Evolutionary conservation across 345 rosid genomes (phyloP).

Genomic region (Acer saccharum): DNA sequence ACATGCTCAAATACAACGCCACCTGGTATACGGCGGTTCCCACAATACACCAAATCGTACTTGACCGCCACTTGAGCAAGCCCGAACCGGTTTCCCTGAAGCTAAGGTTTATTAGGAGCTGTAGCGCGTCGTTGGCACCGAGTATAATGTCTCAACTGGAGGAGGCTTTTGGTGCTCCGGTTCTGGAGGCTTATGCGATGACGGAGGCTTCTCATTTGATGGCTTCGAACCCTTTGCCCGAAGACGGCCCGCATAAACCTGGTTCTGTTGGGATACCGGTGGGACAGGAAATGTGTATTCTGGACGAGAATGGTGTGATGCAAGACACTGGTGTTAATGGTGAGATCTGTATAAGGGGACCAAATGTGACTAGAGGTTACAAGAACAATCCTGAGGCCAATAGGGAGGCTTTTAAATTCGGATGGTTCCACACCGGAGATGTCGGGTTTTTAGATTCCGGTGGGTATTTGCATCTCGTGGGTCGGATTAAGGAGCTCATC

Average conservation of each 20-base stretch:
- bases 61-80: conserved; percentile 61
- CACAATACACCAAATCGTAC: conserved; percentile 68
- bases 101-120: conserved; percentile 69
- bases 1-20: conserved; percentile 50
- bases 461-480: conserved; percentile 85
- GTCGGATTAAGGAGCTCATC: conserved; percentile 95
- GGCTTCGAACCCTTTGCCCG: conserved; percentile 69
- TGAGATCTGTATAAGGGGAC: conserved; percentile 80
- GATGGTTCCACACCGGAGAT: conserved; percentile 98
- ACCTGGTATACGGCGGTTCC: conserved; percentile 84
- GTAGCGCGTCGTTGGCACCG: conserved; percentile 79
- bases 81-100: conserved; percentile 55
- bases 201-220: conserved; percentile 73
- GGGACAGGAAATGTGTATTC: conserved; percentile 62
- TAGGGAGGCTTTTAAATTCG: conserved; percentile 72
- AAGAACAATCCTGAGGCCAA: conserved; percentile 91
- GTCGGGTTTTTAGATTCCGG: conserved; percentile 74
- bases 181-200: conserved; percentile 81
- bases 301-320: conserved; percentile 50
- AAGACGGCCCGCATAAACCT: conserved; percentile 53
- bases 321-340: conserved; percentile 40
- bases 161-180: conserved; percentile 61
- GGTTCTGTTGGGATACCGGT: conserved; percentile 71
- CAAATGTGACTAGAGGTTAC: conserved; percentile 86
- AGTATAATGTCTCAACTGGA: conserved; percentile 55